Evolutionary conservation across 208 protist species (phyloP).

Genomic region (Tritrichomonas foetus): DNA sequence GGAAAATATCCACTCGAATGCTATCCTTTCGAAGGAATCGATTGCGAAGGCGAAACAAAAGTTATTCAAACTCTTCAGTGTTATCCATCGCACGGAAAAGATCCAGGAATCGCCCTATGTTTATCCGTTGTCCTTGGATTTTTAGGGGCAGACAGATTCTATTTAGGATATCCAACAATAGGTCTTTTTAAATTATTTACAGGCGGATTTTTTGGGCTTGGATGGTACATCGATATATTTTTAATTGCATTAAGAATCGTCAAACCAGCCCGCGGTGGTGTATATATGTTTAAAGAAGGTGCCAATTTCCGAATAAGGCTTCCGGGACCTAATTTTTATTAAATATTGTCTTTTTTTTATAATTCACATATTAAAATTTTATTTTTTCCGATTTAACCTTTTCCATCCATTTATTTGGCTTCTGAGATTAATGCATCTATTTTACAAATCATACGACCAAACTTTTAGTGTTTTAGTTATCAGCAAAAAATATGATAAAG

Average conservation of each 20-base stretch:
- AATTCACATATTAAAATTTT: too few species aligned
- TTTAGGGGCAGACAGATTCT: slow-evolving; percentile 10
- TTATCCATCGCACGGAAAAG: not conserved
- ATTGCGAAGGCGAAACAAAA: not conserved
- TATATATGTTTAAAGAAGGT: not conserved
- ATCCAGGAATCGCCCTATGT: not conserved
- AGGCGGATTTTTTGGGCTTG: not conserved
- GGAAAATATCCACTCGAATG: not conserved
- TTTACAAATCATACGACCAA: too few species aligned
- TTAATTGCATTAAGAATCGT: not conserved
- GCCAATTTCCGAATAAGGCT: not conserved
- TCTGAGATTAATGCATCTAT: too few species aligned
- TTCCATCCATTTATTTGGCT: too few species aligned
- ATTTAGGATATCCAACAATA: not conserved
- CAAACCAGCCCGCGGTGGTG: not conserved
- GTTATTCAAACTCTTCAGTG: not conserved
- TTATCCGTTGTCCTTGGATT: slow-evolving; percentile 28
- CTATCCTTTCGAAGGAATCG: not conserved
- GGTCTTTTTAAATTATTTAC: not conserved
- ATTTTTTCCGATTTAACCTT: too few species aligned
- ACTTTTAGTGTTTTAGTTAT: too few species aligned
- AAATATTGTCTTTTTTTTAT: too few species aligned
- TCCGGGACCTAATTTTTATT: not conserved
- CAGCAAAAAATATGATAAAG: too few species aligned
- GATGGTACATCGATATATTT: slow-evolving; percentile 25